Conservation (phyloP, 176 grass and related monocot genomes). For the Rhynchospora pubera region DNA sequence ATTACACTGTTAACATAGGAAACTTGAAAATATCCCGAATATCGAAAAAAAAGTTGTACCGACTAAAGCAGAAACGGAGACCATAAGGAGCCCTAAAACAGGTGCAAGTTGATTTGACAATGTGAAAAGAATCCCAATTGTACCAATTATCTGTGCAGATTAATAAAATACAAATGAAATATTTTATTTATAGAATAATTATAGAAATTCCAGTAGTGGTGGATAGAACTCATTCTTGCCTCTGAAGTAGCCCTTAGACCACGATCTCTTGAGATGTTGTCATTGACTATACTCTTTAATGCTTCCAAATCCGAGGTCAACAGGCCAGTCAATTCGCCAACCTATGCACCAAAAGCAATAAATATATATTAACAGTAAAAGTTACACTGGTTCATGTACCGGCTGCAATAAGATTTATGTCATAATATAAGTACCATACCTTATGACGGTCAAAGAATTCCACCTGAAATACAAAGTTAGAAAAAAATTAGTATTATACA, state of each 20-base stretch:
- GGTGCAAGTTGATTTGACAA: conserved; percentile 88
- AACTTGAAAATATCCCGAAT: background rate
- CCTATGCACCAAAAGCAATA: conserved; percentile 39
- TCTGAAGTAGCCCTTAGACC: conserved; percentile 90
- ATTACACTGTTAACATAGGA: background rate
- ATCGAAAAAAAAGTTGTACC: conserved; percentile 32
- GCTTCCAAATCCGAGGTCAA: conserved; percentile 94
- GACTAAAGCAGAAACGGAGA: conserved; percentile 72
- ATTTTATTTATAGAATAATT: conserved; percentile 16
- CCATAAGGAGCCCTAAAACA: conserved; percentile 76
- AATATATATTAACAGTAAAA: background rate
- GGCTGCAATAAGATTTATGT: background rate
- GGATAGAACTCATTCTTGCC: conserved; percentile 65
- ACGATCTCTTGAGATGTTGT: conserved; percentile 98
- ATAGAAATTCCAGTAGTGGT: conserved; percentile 51
- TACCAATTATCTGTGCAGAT: conserved; percentile 64
- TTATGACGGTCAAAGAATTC: conserved; percentile 94
- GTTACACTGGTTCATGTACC: background rate
- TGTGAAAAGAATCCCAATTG: conserved; percentile 85
- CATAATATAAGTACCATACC: conserved; percentile 29
- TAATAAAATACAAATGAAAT: conserved; percentile 17
- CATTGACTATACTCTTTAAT: conserved; percentile 72
- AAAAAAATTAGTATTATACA: conserved; percentile 12
- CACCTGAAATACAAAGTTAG: conserved; percentile 50
- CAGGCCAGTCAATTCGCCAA: conserved; percentile 90